Percentiles rank a stretch among this genome's conserved stretches.
Conservation (phyloP, 768 basidiomycete species). For the Russula brevipes region DNA sequence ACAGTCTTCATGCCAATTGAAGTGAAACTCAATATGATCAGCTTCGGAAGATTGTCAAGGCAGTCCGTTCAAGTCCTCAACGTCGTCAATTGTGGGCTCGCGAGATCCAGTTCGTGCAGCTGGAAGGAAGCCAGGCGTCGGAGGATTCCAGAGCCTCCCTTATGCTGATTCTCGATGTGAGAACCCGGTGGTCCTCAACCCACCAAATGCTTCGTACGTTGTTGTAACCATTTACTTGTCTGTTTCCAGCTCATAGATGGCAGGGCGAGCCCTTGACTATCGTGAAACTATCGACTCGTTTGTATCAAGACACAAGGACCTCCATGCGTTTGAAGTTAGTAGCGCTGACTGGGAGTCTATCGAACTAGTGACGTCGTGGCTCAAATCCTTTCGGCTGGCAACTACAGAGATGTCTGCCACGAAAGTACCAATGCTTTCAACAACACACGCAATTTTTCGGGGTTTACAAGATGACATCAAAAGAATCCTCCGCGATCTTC, state of each 20-base stretch:
- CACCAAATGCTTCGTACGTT: too few relatives aligned
- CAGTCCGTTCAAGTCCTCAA: background rate
- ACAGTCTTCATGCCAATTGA: too few relatives aligned
- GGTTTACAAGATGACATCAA: background rate
- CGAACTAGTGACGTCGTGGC: background rate
- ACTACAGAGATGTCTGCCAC: background rate
- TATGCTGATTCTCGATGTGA: slow-evolving; percentile 1
- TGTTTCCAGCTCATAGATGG: too few relatives aligned
- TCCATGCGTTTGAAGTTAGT: background rate
- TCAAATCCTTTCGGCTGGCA: background rate
- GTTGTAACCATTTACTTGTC: too few relatives aligned
- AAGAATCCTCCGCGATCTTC: background rate
- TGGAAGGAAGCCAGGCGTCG: background rate
- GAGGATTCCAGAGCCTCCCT: background rate
- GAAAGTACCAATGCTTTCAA: background rate
- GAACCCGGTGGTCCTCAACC: background rate
- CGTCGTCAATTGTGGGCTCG: background rate
- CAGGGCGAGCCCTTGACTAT: background rate
- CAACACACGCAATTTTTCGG: background rate
- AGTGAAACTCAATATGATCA: too few relatives aligned
- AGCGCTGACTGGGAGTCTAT: background rate
- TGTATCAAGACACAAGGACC: background rate
- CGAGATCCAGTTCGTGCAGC: background rate
- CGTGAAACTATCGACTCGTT: background rate
- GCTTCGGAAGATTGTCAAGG: too few relatives aligned